Conservation (phyloP, 2,329 filamentous ascomycete genomes). For the Trichothecium sympodiale region DNA sequence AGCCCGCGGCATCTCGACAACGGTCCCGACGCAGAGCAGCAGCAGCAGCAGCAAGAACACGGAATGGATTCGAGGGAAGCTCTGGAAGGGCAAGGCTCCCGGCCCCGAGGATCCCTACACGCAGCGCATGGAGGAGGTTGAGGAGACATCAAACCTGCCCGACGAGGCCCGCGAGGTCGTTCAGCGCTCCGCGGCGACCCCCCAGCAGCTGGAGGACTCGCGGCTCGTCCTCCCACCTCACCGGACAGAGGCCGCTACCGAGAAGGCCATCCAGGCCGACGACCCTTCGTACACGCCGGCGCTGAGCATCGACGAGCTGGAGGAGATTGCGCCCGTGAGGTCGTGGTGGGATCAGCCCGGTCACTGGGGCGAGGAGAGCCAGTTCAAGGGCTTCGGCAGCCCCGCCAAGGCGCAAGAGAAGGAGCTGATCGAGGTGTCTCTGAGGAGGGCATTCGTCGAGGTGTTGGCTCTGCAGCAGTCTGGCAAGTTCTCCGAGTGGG, state of each 20-base stretch:
- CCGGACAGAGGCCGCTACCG: conserved; percentile 20
- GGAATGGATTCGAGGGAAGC: conserved; percentile 26
- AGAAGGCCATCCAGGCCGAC: conserved; percentile 17
- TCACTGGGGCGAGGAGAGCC: conserved; percentile 37
- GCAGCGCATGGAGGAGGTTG: conserved; percentile 15
- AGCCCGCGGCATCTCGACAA: conserved; percentile 21
- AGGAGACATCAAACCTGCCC: conserved; percentile 15
- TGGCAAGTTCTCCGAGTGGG: conserved; percentile 18
- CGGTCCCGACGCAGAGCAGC: neutral
- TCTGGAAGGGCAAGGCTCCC: conserved; percentile 28
- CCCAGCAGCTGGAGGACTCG: conserved; percentile 13
- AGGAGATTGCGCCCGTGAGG: conserved; percentile 33
- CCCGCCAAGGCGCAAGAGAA: conserved; percentile 28
- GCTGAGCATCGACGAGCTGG: conserved; percentile 29
- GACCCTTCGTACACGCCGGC: conserved; percentile 36
- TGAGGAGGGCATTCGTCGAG: conserved; percentile 42
- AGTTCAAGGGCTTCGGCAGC: conserved; percentile 32
- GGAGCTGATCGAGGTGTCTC: conserved; percentile 33
- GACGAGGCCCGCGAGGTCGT: conserved; percentile 15
- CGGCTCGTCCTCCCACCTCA: conserved; percentile 20
- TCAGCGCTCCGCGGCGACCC: conserved; percentile 12
- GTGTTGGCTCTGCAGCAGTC: conserved; percentile 29
- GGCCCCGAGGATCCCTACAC: conserved; percentile 27
- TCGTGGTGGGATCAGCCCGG: conserved; percentile 43
- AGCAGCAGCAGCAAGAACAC: conserved; percentile 14